Evolutionary conservation across 1,284 basidiomycete species (phyloP).

Genomic region (Boletus smithii): DNA sequence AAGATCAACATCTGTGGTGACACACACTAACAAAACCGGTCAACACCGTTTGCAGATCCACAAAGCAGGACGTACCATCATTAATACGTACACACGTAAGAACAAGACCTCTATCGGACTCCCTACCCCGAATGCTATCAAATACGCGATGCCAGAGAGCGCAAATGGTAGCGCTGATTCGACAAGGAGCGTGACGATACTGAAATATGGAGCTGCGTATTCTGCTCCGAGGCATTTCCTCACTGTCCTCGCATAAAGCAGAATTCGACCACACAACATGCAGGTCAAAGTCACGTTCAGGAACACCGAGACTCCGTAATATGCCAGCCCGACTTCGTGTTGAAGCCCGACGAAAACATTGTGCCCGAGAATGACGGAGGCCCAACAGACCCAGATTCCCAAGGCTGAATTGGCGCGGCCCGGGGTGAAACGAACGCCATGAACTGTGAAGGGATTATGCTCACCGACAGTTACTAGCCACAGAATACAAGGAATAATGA

Average conservation of each 20-base stretch:
- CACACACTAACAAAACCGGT: background rate
- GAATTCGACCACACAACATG: constrained; percentile 7
- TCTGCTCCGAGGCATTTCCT: constrained; percentile 4
- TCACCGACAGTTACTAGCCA: constrained; percentile 10
- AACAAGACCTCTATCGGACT: too few relatives aligned
- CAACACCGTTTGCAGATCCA: background rate
- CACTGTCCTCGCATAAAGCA: constrained; percentile 3
- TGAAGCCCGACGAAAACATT: too few relatives aligned
- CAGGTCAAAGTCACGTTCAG: constrained; percentile 6
- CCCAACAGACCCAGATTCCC: too few relatives aligned
- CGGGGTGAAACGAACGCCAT: too few relatives aligned
- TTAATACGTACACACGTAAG: constrained; percentile 8
- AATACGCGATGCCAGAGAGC: constrained; percentile 9
- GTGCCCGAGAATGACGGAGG: too few relatives aligned
- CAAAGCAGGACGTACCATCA: background rate
- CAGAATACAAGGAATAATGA: constrained; percentile 6
- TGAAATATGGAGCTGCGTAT: constrained; percentile 5
- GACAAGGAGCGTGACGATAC: constrained; percentile 5
- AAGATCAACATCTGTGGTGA: too few relatives aligned
- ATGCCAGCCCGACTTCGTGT: too few relatives aligned
- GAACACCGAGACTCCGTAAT: background rate
- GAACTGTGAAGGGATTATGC: too few relatives aligned
- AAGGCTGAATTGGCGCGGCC: too few relatives aligned
- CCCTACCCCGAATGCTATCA: constrained; percentile 1
- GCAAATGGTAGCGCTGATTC: constrained; percentile 13